Base-by-base conservation (phyloP, 1,284 basidiomycete species). In the Malassezia cuniculi region DNA sequence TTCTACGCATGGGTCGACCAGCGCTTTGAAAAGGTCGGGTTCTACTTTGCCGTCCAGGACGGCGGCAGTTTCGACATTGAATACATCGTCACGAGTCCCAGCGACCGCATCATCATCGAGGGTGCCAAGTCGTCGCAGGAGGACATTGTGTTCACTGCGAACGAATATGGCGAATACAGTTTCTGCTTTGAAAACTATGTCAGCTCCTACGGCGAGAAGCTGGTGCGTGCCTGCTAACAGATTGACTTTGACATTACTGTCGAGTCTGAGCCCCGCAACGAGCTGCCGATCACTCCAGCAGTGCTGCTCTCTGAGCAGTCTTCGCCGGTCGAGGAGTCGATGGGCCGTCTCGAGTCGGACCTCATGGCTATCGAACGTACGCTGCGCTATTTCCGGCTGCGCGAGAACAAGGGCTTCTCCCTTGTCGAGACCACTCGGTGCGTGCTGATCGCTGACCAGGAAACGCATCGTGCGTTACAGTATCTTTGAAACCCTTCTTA, bases 1-100 rank as follows among this genome's bases (percentile, higher is more conserved):
- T 97, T 89, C 71, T 94, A 85, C 61, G 85, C 86, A 6, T 85
- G 89, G 66, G 87, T 93, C n/a, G 90, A 95, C 72, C 85, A 86
- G 69, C 77, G 74, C 1, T 81, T 81, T 29, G 85, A 89, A 70
- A 89, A 89, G 74, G 79, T 89, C 48, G 82, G 85, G 36, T 75
- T 74, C 60, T 74, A 75, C 66, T 75, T 74, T 55, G 73, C 73
- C 15, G 86, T 97, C 19, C 93, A 97, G 78, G 83, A 85, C 27
- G 90, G 93, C 39, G 93, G 90, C 33, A 80, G 82, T 6, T 97
- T 97, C 69, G 90, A 97, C 66, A 83, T 97, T 43, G 86, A 94
- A 73, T 99, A 84, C 68, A 78, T 82, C 50, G 77, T 99, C 50
- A 84, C 80, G 55, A 85, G 89, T 66, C 90, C 93, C 9, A 78